Evolutionary conservation across 192 early-diverging fungal genomes (phyloP).

Genomic region (Chytriomyces sp.): DNA sequence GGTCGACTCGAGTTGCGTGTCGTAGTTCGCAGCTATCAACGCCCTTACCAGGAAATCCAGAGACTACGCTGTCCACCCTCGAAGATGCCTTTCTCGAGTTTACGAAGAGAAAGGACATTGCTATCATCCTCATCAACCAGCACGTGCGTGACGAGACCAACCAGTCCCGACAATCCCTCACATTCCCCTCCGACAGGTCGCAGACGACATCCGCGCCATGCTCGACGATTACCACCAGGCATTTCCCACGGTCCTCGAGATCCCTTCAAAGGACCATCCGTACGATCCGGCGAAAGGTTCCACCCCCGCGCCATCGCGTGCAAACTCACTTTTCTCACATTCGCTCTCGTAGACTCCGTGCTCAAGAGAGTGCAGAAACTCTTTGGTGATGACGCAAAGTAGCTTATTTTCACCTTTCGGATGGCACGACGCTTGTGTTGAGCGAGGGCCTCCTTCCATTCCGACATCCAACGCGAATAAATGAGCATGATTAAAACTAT

Average conservation of each 20-base stretch:
- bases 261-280: slow-evolving; percentile 98
- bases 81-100: slow-evolving; percentile 79
- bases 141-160: slow-evolving; percentile 75
- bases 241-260: slow-evolving; percentile 97
- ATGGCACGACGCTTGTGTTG: no score
- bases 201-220: slow-evolving; percentile 86
- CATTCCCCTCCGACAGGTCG: slow-evolving; percentile 82
- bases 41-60: no score
- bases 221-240: slow-evolving; percentile 89
- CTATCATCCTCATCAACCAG: slow-evolving; percentile 97
- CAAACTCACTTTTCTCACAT: not conserved
- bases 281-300: slow-evolving; percentile 78
- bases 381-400: slow-evolving; percentile 59
- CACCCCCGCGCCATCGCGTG: not conserved
- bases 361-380: slow-evolving; percentile 56
- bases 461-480: no score
- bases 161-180: no score
- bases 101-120: slow-evolving; percentile 93
- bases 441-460: no score
- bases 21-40: no score
- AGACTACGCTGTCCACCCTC: slow-evolving; percentile 56
- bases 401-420: no score
- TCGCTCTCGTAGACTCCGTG: slow-evolving; percentile 47
- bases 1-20: no score
- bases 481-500: no score